A percentile compares a stretch with the other conserved stretches of the same genome.
Evolutionary conservation across 768 basidiomycete species (phyloP).

Genomic region (Tephrocybe sp.): DNA sequence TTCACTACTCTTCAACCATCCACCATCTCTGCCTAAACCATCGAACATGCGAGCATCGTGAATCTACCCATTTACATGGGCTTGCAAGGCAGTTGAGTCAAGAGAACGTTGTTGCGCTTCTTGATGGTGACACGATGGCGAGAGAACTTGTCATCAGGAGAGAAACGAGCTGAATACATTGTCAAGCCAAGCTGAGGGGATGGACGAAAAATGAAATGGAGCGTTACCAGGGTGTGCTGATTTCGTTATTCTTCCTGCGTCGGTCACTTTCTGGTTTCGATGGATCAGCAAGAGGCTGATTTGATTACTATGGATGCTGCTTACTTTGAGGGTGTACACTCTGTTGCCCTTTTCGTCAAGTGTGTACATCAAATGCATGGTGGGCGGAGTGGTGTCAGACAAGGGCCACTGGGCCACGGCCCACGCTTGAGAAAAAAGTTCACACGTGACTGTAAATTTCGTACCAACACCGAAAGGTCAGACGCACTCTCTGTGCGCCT

Average conservation of each 20-base stretch:
- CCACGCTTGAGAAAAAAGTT: conserved; percentile 1
- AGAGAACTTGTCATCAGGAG: conserved; percentile 99
- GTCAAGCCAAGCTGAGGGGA: conserved; percentile 4
- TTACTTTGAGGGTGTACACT: conserved; percentile 89
- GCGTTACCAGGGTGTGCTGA: conserved; percentile 94
- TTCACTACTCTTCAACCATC: not conserved
- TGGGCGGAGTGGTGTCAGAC: conserved; percentile 19
- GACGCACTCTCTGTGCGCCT: too few species aligned
- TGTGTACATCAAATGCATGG: conserved; percentile 98
- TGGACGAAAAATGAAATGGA: not conserved
- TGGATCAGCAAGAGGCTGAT: not conserved
- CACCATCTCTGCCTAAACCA: not conserved
- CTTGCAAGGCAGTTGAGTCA: conserved; percentile 86
- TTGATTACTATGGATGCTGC: conserved; percentile 13
- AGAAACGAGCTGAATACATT: conserved; percentile 79
- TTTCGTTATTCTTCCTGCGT: conserved; percentile 81
- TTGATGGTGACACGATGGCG: conserved; percentile 97
- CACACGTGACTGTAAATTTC: conserved; percentile 10
- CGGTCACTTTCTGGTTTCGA: conserved; percentile 72
- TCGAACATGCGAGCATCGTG: not conserved
- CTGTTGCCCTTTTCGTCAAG: conserved; percentile 74
- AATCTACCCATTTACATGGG: conserved; percentile 57
- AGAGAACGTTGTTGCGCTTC: conserved; percentile 85
- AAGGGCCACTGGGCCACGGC: too few species aligned
- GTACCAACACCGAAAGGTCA: too few species aligned